Evolutionary conservation across 202 grass and related monocot species (phyloP).

Genomic region (Zizania palustris): DNA sequence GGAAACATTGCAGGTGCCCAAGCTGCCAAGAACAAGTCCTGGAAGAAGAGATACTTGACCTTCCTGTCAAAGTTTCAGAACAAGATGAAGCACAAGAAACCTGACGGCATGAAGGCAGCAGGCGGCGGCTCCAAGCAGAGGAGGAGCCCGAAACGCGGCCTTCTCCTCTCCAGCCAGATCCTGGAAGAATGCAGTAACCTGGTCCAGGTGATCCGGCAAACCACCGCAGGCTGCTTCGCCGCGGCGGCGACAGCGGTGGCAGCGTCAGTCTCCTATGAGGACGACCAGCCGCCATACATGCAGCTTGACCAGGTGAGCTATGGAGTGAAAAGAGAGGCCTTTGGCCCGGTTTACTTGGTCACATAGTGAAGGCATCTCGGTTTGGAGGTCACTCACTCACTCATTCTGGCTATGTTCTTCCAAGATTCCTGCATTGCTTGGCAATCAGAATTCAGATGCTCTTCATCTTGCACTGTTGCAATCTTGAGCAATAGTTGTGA

Average conservation of each 20-base stretch:
- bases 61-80: slow-evolving; percentile 49
- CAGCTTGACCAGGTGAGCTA: slow-evolving; percentile 54
- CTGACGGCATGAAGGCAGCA: neutral
- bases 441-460: neutral
- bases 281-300: slow-evolving; percentile 46
- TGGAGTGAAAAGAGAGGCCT: slow-evolving; percentile 49
- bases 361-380: slow-evolving; percentile 22
- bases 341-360: slow-evolving; percentile 61
- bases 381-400: neutral
- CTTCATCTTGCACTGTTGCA: neutral
- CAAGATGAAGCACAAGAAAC: slow-evolving; percentile 48
- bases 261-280: slow-evolving; percentile 26
- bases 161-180: neutral
- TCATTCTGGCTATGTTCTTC: neutral
- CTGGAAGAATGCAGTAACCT: slow-evolving; percentile 45
- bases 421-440: neutral
- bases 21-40: slow-evolving; percentile 41
- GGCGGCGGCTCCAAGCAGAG: neutral
- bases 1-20: slow-evolving; percentile 20
- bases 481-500: neutral
- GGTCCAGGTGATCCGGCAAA: slow-evolving; percentile 25
- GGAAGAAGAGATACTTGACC: slow-evolving; percentile 37
- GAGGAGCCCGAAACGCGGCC: slow-evolving; percentile 7
- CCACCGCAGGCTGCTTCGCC: slow-evolving; percentile 28
- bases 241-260: neutral